Conservation (phyloP, 192 early-diverging fungal species). For the Umbelopsis vinacea region DNA sequence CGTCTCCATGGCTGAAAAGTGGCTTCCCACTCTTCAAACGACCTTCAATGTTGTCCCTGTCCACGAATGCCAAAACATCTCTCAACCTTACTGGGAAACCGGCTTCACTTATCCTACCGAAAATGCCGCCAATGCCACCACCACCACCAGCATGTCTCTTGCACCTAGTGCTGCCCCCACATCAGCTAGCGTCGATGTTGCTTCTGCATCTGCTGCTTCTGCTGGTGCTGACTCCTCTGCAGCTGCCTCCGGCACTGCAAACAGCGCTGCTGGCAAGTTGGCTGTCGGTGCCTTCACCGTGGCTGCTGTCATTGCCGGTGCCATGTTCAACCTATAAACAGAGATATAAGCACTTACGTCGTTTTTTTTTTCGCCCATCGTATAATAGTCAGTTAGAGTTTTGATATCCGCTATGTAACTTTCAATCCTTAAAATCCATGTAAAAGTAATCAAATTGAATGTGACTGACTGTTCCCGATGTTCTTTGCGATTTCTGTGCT, state of each 20-base stretch:
- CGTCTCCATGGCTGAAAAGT: conserved; percentile 43
- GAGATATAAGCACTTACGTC: background rate
- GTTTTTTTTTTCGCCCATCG: background rate
- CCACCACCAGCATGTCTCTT: background rate
- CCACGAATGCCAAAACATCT: conserved; percentile 39
- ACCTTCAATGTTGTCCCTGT: conserved; percentile 40
- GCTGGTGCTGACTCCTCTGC: background rate
- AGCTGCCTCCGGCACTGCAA: background rate
- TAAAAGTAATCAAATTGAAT: conserved; percentile 12
- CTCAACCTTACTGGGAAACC: conserved; percentile 48
- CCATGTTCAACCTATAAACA: background rate
- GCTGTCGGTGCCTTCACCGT: conserved; percentile 3
- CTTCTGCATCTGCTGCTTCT: background rate
- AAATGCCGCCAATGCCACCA: background rate
- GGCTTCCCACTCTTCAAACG: conserved; percentile 46
- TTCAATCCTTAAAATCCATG: too few species aligned
- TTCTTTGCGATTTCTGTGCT: background rate
- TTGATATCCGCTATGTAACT: too few species aligned
- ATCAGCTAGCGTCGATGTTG: too few species aligned
- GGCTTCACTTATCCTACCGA: conserved; percentile 38
- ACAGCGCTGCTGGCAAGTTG: background rate
- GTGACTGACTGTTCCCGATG: conserved; percentile 6
- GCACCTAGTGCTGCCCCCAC: conserved; percentile 4
- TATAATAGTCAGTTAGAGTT: conserved; percentile 10
- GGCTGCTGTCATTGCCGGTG: conserved; percentile 4